Evolutionary conservation across 176 grass and related monocot species (phyloP).

Genomic region (Oryza meyeriana): DNA sequence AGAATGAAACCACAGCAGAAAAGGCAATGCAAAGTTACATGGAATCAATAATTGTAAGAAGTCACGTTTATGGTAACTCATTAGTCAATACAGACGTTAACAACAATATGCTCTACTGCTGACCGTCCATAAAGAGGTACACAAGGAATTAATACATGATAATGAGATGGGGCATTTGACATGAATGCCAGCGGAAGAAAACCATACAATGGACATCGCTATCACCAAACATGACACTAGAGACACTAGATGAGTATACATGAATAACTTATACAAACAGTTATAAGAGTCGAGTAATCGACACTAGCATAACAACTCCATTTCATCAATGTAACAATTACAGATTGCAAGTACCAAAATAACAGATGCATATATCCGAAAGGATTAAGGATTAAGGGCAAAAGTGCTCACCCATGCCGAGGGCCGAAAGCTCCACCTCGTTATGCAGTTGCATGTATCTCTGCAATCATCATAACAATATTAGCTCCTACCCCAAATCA

Average conservation of each 20-base stretch:
- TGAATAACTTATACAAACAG: not conserved
- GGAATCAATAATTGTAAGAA: not conserved
- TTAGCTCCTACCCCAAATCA: not conserved
- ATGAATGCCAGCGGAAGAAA: not conserved
- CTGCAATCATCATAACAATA: constrained; percentile 46
- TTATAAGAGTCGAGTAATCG: not conserved
- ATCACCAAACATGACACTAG: not conserved
- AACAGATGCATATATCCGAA: not conserved
- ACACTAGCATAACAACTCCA: not conserved
- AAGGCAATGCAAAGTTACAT: not conserved
- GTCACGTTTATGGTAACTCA: not conserved
- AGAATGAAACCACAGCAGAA: not conserved
- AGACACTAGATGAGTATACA: not conserved
- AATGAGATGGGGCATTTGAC: not conserved
- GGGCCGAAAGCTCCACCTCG: constrained; percentile 93
- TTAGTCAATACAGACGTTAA: not conserved
- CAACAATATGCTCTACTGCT: not conserved
- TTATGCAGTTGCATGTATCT: constrained; percentile 92
- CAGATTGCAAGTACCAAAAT: not conserved
- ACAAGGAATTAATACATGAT: not conserved
- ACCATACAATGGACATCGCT: not conserved
- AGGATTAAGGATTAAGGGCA: not conserved
- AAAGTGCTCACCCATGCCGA: constrained; percentile 82
- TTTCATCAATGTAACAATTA: not conserved
- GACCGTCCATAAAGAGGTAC: not conserved